Conservation (phyloP, 2,329 filamentous ascomycete genomes). For the Eurotiales sp. region DNA sequence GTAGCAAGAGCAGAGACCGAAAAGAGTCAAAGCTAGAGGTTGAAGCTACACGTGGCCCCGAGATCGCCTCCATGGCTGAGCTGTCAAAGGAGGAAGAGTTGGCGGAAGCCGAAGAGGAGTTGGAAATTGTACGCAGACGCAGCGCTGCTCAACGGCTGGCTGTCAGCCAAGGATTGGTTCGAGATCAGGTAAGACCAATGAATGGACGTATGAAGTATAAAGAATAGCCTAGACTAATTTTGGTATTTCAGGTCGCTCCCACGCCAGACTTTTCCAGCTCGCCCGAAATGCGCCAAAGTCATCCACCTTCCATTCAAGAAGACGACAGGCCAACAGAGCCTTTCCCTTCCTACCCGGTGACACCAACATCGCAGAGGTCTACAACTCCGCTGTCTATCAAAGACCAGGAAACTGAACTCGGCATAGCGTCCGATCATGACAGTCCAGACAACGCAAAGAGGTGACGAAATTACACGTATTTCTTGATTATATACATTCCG, state of each 20-base stretch:
- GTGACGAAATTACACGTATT: too few species aligned
- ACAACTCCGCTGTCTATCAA: constrained; percentile 1
- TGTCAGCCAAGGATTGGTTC: constrained; percentile 48
- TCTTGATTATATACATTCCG: too few species aligned
- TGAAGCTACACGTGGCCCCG: constrained; percentile 27
- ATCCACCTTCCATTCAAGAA: constrained; percentile 16
- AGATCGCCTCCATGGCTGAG: constrained; percentile 50
- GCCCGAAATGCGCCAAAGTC: constrained; percentile 6
- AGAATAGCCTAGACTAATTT: neutral
- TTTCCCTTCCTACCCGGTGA: constrained; percentile 31
- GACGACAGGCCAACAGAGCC: constrained; percentile 26
- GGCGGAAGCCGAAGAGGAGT: constrained; percentile 54
- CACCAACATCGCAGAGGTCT: constrained; percentile 16
- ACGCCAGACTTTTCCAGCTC: constrained; percentile 6
- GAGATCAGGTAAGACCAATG: constrained; percentile 26
- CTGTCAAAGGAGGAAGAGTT: constrained; percentile 57
- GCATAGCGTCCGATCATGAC: neutral
- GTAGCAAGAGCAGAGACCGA: constrained; percentile 35
- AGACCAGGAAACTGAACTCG: neutral
- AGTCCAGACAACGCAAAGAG: neutral
- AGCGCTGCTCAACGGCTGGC: constrained; percentile 55
- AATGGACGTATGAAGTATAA: neutral
- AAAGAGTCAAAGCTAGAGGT: constrained; percentile 26
- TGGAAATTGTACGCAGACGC: constrained; percentile 50
- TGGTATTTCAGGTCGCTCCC: neutral